These are phyloP conservation scores for Globisporangium ultimum DNA, from an alignment of 352 stramenopile genomes.

Conservation along the genomic window DNA sequence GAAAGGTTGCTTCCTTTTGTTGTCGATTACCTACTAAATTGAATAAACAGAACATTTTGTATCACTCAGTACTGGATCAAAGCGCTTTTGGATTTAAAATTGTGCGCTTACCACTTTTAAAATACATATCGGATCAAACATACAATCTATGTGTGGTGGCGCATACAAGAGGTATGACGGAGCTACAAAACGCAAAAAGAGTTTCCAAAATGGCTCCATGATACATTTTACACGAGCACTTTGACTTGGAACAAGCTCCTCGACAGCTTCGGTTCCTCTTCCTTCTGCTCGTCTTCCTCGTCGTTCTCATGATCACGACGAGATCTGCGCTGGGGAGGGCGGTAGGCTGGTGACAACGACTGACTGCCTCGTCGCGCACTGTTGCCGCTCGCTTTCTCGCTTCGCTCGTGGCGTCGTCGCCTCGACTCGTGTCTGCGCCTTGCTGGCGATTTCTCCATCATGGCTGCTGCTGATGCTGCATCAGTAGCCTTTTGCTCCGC, in stretches of 20 bases:
- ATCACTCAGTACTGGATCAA: background rate
- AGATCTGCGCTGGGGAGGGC: background rate
- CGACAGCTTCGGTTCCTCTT: constrained; percentile 21
- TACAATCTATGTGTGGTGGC: no score
- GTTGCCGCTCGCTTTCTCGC: constrained; percentile 19
- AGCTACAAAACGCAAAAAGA: no score
- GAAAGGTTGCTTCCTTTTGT: no score
- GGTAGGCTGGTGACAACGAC: background rate
- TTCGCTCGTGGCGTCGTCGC: background rate
- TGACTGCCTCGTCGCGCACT: constrained; percentile 4
- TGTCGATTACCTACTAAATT: no score
- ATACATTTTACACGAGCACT: constrained; percentile 40
- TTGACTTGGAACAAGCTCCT: constrained; percentile 61
- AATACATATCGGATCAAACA: no score
- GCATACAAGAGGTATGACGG: no score
- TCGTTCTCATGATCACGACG: constrained; percentile 5
- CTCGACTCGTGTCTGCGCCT: no score
- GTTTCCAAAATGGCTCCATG: no score
- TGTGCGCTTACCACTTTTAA: no score
- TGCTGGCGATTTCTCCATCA: background rate
- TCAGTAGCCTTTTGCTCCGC: background rate
- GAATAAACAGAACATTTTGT: background rate
- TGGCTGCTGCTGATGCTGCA: no score
- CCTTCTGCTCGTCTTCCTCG: constrained; percentile 23
- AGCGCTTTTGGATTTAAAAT: no score